Conservation (phyloP, 495 filamentous ascomycete genomes). For the Xylaria castorea region DNA sequence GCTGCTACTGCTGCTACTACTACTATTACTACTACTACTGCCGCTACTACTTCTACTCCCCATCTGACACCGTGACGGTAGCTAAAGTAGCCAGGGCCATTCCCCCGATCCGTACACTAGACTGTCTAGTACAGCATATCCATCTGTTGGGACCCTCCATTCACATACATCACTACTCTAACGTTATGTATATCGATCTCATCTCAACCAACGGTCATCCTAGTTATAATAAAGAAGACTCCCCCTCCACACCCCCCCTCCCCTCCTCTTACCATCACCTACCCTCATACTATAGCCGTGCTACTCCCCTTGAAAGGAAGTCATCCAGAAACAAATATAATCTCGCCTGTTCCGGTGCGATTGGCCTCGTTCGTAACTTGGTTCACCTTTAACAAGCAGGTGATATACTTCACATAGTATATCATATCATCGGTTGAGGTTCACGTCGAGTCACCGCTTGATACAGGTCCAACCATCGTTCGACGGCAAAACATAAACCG, state of each 20-base stretch:
- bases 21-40: neutral
- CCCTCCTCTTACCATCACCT: conserved; percentile 12
- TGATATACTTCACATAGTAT: neutral
- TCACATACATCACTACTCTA: conserved; percentile 14
- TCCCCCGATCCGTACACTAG: conserved; percentile 25
- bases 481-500: neutral
- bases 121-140: conserved; percentile 21
- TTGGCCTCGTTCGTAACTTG: neutral
- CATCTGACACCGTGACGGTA: conserved; percentile 21
- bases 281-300: neutral
- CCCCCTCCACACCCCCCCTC: conserved; percentile 19
- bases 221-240: conserved; percentile 20
- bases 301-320: neutral
- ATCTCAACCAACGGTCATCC: conserved; percentile 17
- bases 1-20: neutral
- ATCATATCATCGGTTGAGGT: neutral
- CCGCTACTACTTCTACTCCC: neutral
- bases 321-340: conserved; percentile 2
- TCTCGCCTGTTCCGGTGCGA: neutral
- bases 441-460: conserved; percentile 3
- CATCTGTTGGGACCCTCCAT: conserved; percentile 21
- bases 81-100: conserved; percentile 18
- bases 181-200: conserved; percentile 23
- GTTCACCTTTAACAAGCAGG: neutral
- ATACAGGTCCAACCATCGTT: neutral